Evolutionary conservation across 495 filamentous ascomycete species (phyloP).

Genomic region (Trypethelium eluteriae): DNA sequence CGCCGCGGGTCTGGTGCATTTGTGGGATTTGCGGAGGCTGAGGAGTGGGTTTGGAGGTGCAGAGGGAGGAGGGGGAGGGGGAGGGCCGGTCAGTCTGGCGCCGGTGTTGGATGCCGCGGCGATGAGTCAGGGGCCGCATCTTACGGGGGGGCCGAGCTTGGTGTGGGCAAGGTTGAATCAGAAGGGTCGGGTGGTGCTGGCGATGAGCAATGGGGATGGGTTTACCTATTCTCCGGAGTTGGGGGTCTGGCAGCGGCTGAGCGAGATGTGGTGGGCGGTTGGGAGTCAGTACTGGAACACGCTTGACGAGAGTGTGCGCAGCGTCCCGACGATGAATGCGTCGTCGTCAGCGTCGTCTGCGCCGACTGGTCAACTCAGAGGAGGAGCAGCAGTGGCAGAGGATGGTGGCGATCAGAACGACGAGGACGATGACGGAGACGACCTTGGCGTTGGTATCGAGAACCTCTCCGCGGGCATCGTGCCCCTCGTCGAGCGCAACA

Average conservation of each 20-base stretch:
- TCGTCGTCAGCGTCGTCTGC: not conserved
- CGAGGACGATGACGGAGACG: not conserved
- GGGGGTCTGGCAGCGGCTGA: constrained; percentile 89
- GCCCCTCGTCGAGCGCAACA: constrained; percentile 84
- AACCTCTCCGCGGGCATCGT: constrained; percentile 87
- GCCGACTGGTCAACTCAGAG: not conserved
- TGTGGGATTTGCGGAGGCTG: constrained; percentile 87
- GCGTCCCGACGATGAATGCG: not conserved
- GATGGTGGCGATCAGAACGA: not conserved
- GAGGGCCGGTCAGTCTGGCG: constrained; percentile 83
- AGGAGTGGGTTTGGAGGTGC: not conserved
- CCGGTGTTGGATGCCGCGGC: constrained; percentile 84
- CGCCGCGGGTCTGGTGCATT: constrained; percentile 78
- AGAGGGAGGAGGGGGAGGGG: constrained; percentile 35
- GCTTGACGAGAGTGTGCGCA: constrained; percentile 44
- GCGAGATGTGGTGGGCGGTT: constrained; percentile 96
- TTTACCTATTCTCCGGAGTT: constrained; percentile 75
- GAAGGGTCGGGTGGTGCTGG: constrained; percentile 71
- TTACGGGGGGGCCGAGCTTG: constrained; percentile 66
- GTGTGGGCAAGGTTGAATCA: constrained; percentile 88
- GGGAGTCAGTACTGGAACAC: constrained; percentile 98
- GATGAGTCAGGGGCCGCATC: constrained; percentile 57
- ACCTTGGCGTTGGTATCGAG: constrained; percentile 44
- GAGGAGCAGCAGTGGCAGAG: not conserved
- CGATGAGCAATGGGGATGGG: constrained; percentile 86